A percentile compares a stretch with the other conserved stretches of the same genome.
Conservation (phyloP, 768 basidiomycete species). For the Bullera alba region DNA sequence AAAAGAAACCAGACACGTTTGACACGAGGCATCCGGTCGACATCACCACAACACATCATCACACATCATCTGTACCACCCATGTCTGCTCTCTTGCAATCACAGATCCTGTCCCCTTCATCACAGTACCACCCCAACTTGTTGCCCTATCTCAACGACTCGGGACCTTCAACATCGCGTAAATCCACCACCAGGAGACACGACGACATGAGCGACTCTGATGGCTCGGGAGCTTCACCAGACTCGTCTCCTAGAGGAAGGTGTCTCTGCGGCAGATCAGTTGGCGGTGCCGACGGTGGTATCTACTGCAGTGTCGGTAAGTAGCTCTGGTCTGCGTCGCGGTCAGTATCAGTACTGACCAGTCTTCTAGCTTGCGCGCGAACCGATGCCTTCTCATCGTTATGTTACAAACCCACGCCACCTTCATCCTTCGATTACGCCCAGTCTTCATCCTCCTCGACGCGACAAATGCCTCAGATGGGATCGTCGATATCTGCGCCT, state of each 20-base stretch:
- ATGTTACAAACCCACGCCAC: constrained; percentile 34
- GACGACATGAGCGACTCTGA: constrained; percentile 1
- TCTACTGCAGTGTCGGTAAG: neutral
- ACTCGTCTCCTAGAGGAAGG: neutral
- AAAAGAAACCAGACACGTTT: too few relatives aligned
- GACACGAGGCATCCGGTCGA: too few relatives aligned
- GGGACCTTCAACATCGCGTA: too few relatives aligned
- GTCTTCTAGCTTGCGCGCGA: constrained; percentile 34
- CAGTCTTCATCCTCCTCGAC: constrained; percentile 7
- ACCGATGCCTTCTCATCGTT: constrained; percentile 41
- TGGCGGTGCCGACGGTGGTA: neutral
- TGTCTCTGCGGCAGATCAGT: neutral
- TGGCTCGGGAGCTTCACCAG: neutral
- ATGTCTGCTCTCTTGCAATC: too few relatives aligned
- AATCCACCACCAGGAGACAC: too few relatives aligned
- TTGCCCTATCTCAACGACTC: too few relatives aligned
- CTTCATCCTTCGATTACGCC: constrained; percentile 4
- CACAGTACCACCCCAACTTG: too few relatives aligned
- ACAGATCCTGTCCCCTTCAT: too few relatives aligned
- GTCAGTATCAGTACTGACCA: neutral
- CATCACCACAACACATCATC: too few relatives aligned
- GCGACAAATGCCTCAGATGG: constrained; percentile 2
- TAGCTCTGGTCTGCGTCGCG: neutral
- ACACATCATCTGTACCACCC: too few relatives aligned
- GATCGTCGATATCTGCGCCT: constrained; percentile 7